phyloP scores from a whole-genome alignment of 176 grass and related monocot genomes.

The Lolium perenne region DNA sequence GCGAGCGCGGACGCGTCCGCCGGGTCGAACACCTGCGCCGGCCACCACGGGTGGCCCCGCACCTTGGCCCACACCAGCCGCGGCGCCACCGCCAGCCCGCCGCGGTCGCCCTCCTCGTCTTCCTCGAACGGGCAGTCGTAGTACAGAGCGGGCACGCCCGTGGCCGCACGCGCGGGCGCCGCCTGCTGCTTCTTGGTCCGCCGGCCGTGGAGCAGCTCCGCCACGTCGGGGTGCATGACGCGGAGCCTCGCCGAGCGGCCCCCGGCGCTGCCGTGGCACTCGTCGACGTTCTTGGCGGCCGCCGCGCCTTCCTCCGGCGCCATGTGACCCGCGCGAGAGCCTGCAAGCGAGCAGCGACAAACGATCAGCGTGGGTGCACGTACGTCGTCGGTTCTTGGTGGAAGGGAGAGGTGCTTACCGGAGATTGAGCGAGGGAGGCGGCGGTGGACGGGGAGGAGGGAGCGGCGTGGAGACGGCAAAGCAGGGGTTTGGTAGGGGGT shows the following conservation, averaged over 20 bases:
- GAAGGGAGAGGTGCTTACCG: constrained; percentile 23
- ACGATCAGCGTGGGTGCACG: not conserved
- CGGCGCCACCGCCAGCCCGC: constrained; percentile 26
- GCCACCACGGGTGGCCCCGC: constrained; percentile 80
- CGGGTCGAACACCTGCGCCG: constrained; percentile 66
- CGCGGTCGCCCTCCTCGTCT: not conserved
- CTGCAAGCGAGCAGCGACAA: not conserved
- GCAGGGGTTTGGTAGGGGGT: constrained; percentile 36
- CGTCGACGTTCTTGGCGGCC: not conserved
- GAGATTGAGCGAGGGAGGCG: not conserved
- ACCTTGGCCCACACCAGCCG: constrained; percentile 78
- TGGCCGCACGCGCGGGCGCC: not conserved
- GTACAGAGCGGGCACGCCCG: not conserved
- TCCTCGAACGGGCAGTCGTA: constrained; percentile 53
- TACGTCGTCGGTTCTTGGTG: not conserved
- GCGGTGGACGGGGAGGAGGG: not conserved
- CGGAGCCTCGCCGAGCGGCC: constrained; percentile 3
- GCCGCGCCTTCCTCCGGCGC: not conserved
- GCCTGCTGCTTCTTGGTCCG: not conserved
- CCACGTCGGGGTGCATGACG: constrained; percentile 43
- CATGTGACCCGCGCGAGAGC: not conserved
- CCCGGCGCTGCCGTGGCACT: not conserved
- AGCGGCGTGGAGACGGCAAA: not conserved
- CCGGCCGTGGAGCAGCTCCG: constrained; percentile 22
- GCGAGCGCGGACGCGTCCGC: constrained; percentile 63